Percentiles rank a stretch among this genome's conserved stretches.
Evolutionary conservation across 805 yeast species (phyloP).

Genomic region (Ogataea parapolymorpha): DNA sequence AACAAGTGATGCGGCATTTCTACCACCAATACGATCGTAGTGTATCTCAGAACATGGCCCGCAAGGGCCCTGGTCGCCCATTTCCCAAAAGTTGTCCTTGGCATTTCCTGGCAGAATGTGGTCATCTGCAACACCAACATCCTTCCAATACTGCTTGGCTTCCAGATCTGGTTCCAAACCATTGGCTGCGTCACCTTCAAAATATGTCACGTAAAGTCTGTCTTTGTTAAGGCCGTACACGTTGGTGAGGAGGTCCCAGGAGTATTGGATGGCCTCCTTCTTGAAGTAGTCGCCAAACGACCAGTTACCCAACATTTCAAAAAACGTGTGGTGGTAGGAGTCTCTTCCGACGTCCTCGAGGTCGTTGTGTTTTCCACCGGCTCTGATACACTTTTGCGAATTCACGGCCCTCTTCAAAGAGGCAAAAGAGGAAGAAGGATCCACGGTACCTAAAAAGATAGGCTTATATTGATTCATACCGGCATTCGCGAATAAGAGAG

Average conservation of each 20-base stretch:
- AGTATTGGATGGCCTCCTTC: slow-evolving; percentile 80
- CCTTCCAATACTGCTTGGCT: slow-evolving; percentile 83
- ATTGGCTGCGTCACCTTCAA: slow-evolving; percentile 82
- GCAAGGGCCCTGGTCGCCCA: slow-evolving; percentile 99
- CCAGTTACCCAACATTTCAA: slow-evolving; percentile 99
- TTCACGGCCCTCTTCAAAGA: slow-evolving; percentile 84
- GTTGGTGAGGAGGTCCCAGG: slow-evolving; percentile 88
- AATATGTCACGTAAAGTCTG: slow-evolving; percentile 91
- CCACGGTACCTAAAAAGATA: slow-evolving; percentile 94
- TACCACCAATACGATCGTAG: slow-evolving; percentile 96
- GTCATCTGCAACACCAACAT: slow-evolving; percentile 84
- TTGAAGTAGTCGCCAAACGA: slow-evolving; percentile 99
- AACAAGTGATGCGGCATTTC: slow-evolving; percentile 88
- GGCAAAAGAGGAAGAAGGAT: slow-evolving; percentile 87
- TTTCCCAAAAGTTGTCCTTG: slow-evolving; percentile 97
- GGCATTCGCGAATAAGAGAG: slow-evolving; percentile 93
- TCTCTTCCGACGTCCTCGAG: slow-evolving; percentile 98
- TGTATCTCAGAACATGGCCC: slow-evolving; percentile 99
- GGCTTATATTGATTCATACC: slow-evolving; percentile 99
- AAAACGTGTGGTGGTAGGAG: slow-evolving; percentile 97
- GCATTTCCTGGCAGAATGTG: slow-evolving; percentile 91
- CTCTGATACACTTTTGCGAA: slow-evolving; percentile 98
- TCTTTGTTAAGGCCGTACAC: slow-evolving; percentile 77
- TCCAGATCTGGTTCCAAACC: slow-evolving; percentile 93
- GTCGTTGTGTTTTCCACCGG: slow-evolving; percentile 99